Evolutionary conservation across 192 early-diverging fungal species (phyloP), one percentile per base, ranked within the genome.

Genomic region (Spizellomyces sp.): DNA sequence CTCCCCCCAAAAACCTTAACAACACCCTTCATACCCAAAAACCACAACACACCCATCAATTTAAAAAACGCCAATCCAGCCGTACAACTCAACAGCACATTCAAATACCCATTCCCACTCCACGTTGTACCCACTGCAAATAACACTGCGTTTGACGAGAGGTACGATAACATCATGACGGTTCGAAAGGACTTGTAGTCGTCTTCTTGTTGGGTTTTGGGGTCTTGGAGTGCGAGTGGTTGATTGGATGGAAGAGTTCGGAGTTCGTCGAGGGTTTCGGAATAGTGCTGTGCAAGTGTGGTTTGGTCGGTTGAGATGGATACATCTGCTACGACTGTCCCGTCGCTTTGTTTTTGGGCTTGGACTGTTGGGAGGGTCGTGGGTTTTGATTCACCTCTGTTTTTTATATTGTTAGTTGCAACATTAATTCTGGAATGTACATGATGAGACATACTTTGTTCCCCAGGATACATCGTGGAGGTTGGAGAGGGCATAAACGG

Each of bases 381-480:
- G 27, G 85, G 73, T 75, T 90, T 90, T 60, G 89, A 89, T 10
- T 86, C 83, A 22, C 91, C 92, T 22, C 90, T 83, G 69, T 86
- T 85, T 63, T 77, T n/a, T n/a, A n/a, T n/a, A n/a, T 84, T 58
- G 69, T 62, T 69, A 42, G 15, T 69, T 0, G 3, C 0, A 2
- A 2, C 27, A 36, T 36, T 3, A 36, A 36, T 36, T 36, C 27
- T 36, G 1, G 15, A 61, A 61, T 14, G 19, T 12, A 19, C 4
- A 12, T 2, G 46, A 62, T 61, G 2, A 61, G 2, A 61, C 59
- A 61, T 48, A 69, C 50, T 98, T 98, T 45, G 96, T 98, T 48
- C 96, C 96, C 96, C 96, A 98, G 9, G 90, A 90, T 62, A 96
- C 92, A 74, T 95, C 95, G 81, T 94, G 93, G 0, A 92, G 91